A percentile compares a stretch with the other conserved stretches of the same genome.
Conservation (phyloP, 75 land plant genomes). For the Selaginella moellendorffii region DNA sequence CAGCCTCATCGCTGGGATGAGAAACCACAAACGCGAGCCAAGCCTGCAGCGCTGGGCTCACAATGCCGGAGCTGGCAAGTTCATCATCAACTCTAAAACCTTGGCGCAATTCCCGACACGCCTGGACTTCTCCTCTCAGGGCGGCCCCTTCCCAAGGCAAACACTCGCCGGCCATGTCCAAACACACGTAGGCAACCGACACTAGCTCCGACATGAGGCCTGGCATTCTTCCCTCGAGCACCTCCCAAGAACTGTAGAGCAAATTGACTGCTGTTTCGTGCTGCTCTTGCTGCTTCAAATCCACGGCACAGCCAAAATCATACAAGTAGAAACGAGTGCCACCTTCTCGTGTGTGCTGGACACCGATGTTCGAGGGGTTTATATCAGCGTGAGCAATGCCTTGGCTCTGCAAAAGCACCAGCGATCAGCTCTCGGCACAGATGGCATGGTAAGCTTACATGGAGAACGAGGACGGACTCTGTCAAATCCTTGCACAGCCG, state of each 20-base stretch:
- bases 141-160: constrained; percentile 2
- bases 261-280: not conserved
- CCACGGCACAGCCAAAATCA: constrained; percentile 1
- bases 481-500: constrained; percentile 1
- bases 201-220: constrained; percentile 2
- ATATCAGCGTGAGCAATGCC: not conserved
- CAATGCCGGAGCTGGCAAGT: constrained; percentile 2
- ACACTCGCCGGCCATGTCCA: constrained; percentile 1
- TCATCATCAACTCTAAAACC: constrained; percentile 1
- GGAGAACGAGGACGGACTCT: constrained; percentile 1
- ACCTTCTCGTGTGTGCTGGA: constrained; percentile 1
- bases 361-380: not conserved
- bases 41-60: constrained; percentile 2
- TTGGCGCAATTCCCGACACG: constrained; percentile 2
- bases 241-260: constrained; percentile 1
- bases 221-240: constrained; percentile 1
- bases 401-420: constrained; percentile 1
- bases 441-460: constrained; percentile 1
- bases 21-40: constrained; percentile 1
- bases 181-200: constrained; percentile 1
- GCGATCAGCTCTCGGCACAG: constrained; percentile 1
- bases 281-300: constrained; percentile 1
- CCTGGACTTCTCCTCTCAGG: constrained; percentile 2
- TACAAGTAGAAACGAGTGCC: constrained; percentile 1
- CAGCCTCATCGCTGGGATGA: not conserved